Evolutionary conservation across 2,329 filamentous ascomycete genomes (phyloP).

Genomic region (Pestalotiopsis fici): DNA sequence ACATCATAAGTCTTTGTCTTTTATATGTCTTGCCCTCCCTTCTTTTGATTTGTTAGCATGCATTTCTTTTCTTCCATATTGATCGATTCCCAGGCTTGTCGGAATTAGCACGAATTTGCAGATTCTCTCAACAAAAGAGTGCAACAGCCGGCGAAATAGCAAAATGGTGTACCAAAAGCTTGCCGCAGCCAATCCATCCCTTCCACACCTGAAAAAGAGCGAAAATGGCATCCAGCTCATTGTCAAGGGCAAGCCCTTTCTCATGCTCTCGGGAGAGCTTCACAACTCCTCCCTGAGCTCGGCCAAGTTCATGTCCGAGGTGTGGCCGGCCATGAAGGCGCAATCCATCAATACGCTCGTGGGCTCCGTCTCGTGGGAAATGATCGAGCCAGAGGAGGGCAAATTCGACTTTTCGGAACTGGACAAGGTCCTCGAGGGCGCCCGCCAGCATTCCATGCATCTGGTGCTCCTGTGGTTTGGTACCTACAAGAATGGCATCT

Average conservation of each 20-base stretch:
- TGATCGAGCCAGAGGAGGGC: slow-evolving; percentile 35
- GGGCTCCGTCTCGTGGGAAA: slow-evolving; percentile 37
- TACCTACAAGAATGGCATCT: slow-evolving; percentile 39
- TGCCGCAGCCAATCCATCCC: neutral
- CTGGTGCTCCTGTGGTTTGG: slow-evolving; percentile 40
- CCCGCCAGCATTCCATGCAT: slow-evolving; percentile 26
- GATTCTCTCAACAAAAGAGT: neutral
- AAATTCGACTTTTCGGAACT: slow-evolving; percentile 35
- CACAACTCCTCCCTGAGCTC: slow-evolving; percentile 23
- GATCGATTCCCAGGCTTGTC: neutral
- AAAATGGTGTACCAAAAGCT: neutral
- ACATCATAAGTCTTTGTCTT: neutral
- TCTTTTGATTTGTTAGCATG: neutral
- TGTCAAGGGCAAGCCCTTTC: slow-evolving; percentile 36
- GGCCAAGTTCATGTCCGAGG: slow-evolving; percentile 18
- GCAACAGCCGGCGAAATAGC: neutral
- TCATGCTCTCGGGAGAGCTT: slow-evolving; percentile 25
- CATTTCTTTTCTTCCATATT: neutral
- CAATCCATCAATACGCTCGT: slow-evolving; percentile 37
- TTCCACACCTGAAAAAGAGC: neutral
- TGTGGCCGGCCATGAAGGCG: slow-evolving; percentile 29
- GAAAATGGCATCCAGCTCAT: slow-evolving; percentile 29
- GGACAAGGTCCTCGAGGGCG: slow-evolving; percentile 31
- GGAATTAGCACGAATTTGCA: neutral
- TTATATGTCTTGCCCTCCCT: neutral